Evolutionary conservation across 176 grass and related monocot species (phyloP).

Genomic region (Avena sativa): DNA sequence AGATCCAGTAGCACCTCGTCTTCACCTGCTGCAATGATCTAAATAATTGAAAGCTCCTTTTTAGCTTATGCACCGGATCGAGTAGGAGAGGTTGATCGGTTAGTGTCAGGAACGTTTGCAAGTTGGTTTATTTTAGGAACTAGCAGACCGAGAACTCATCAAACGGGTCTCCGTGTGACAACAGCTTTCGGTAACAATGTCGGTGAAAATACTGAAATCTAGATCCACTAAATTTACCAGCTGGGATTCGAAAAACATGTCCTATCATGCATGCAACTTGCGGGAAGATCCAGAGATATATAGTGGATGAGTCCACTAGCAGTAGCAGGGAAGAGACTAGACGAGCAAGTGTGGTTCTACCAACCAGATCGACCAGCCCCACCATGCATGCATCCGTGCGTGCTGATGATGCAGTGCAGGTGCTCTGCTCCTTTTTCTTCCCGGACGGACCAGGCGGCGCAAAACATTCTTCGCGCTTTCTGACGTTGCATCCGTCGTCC

Average conservation of each 20-base stretch:
- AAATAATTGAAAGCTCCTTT: background rate
- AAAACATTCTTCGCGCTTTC: constrained; percentile 33
- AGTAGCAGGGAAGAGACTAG: too few species aligned
- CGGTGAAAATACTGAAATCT: background rate
- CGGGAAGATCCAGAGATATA: too few species aligned
- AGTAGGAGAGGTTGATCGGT: background rate
- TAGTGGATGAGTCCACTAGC: too few species aligned
- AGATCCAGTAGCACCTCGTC: background rate
- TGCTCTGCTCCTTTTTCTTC: background rate
- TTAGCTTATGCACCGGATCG: background rate
- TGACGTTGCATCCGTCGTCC: constrained; percentile 38
- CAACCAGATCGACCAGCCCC: too few species aligned
- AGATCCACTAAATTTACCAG: too few species aligned
- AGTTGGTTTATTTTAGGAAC: background rate
- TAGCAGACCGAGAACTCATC: background rate
- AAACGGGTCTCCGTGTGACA: background rate
- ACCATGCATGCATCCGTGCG: too few species aligned
- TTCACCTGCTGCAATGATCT: background rate
- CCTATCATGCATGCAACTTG: too few species aligned
- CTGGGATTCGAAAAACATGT: too few species aligned
- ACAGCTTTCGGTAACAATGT: background rate
- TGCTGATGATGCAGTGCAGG: background rate
- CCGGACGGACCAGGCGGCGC: background rate
- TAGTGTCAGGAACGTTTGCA: background rate
- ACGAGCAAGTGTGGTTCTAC: too few species aligned